Base-by-base conservation (phyloP, 2,329 filamentous ascomycete genomes). In the Fusarium siculi region DNA sequence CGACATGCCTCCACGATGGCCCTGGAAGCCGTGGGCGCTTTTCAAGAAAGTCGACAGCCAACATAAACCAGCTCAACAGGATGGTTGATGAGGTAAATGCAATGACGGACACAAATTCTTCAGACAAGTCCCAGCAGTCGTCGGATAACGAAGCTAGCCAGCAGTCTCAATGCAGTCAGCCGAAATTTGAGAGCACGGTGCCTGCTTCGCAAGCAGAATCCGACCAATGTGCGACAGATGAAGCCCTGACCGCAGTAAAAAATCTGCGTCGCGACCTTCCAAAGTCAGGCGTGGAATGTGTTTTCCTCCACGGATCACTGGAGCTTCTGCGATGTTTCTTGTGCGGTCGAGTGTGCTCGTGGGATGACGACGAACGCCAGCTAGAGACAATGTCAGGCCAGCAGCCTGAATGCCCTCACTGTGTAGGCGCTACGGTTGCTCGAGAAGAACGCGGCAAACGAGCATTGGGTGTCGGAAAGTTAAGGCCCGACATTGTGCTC, bases 241-340 rank as follows among this genome's bases (percentile, higher is more conserved):
- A 64, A n/a, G 50, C 64, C 19, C 80, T 75, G 30, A 46, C 50
- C 5, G 23, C 60, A 5, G 37, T 67, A 4, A 79, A 79, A 59
- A 74, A 75, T 52, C 52, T 74, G 15, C 74, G 75, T 5, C 74
- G 76, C 28, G 79, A 82, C 44, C 66, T 75, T 8, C 75, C 79
- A 8, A 77, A 75, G 12, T 82, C 81, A 2, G 89, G 89, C 1
- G 89, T 90, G 3, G 89, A 90, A 74, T 91, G 90, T 60, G 92
- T 94, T n/a, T 92, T 90, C 62, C 84, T 94, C 2, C 92, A 93
- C 77, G 92, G 92, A 11, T 92, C 91, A n/a, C 81, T 94, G 9
- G 86, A 89, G 59, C 83, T 85, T 37, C 84, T 94, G 7, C 85
- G 92, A 39, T 94, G 92, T 77, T 90, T 90, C 63, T 84, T 89